Percentiles rank a stretch among this genome's conserved stretches.
Conservation (phyloP, 1,284 basidiomycete genomes). For the Leccinum ponderosum region DNA sequence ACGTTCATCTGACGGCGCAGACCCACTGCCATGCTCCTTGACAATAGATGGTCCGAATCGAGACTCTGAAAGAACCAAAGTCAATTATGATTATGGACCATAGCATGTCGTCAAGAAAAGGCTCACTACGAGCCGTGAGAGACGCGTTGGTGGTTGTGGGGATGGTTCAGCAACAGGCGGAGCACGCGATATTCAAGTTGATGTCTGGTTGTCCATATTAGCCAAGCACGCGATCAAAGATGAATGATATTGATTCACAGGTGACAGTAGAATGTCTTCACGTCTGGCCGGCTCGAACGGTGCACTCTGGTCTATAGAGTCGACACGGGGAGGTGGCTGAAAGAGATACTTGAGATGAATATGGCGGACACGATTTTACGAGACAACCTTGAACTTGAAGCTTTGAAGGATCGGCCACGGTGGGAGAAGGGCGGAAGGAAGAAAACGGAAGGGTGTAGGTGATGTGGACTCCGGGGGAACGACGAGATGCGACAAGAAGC, state of each 20-base stretch:
- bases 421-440: no score
- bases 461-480: no score
- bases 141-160: constrained; percentile 6
- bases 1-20: constrained; percentile 4
- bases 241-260: constrained; percentile 12
- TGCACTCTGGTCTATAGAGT: constrained; percentile 2
- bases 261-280: constrained; percentile 16
- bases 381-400: no score
- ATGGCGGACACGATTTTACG: neutral
- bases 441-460: no score
- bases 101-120: neutral
- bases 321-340: constrained; percentile 18
- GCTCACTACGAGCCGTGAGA: constrained; percentile 25
- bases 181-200: neutral
- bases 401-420: no score
- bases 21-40: constrained; percentile 19
- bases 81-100: neutral
- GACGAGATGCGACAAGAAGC: no score
- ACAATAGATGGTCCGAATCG: constrained; percentile 32
- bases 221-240: neutral
- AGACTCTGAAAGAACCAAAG: constrained; percentile 20
- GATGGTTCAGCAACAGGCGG: constrained; percentile 15
- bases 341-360: constrained; percentile 7
- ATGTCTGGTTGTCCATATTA: constrained; percentile 19
- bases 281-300: constrained; percentile 8